A percentile compares a stretch with the other conserved stretches of the same genome.
Evolutionary conservation across 768 basidiomycete genomes (phyloP).

Genomic region (Stropharia rugosoannulata): DNA sequence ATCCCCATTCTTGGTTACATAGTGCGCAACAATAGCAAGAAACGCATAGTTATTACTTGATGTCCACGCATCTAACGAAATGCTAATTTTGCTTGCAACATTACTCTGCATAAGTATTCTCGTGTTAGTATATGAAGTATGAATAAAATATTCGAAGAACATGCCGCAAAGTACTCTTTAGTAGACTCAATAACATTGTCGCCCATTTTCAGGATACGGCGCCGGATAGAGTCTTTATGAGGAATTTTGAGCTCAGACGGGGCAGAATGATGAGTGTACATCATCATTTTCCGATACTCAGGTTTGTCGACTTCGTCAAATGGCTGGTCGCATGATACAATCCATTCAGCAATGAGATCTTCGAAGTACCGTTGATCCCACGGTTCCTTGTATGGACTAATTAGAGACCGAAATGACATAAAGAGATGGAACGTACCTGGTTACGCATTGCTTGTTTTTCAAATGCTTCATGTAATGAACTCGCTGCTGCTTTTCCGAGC

Average conservation of each 20-base stretch:
- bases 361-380: not conserved
- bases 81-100: conserved; percentile 11
- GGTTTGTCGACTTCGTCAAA: conserved; percentile 21
- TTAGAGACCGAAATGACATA: not conserved
- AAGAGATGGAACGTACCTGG: not conserved
- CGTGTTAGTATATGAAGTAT: not conserved
- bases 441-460: not conserved
- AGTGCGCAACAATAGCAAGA: conserved; percentile 27
- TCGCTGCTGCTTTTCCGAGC: not conserved
- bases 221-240: not conserved
- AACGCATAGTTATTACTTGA: conserved; percentile 29
- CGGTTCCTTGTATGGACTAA: not conserved
- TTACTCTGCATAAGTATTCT: not conserved
- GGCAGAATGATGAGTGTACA: conserved; percentile 13
- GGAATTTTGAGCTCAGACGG: conserved; percentile 7
- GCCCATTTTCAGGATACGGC: conserved; percentile 15
- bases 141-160: not conserved
- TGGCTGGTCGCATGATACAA: conserved; percentile 14
- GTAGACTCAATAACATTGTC: conserved; percentile 11
- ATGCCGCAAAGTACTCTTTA: conserved; percentile 17
- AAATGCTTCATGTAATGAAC: not conserved
- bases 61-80: conserved; percentile 32
- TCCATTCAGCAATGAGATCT: not conserved
- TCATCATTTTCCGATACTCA: conserved; percentile 14
- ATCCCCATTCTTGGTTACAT: conserved; percentile 20